These are phyloP conservation scores for Cystobasidium tubakii DNA, from an alignment of 768 basidiomycete genomes.

Conservation along the genomic window DNA sequence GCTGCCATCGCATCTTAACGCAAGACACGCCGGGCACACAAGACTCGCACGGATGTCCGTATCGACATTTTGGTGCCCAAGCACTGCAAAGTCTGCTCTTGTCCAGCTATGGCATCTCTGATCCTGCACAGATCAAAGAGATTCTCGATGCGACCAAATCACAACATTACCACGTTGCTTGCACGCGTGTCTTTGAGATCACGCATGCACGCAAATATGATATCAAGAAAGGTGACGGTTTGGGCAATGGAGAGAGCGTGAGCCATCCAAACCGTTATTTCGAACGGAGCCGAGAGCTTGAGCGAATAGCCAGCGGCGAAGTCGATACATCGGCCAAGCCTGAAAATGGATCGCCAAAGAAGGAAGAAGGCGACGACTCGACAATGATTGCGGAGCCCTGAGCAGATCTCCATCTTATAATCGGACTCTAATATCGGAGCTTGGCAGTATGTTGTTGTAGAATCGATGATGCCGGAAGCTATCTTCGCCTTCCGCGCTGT, in stretches of 20 bases:
- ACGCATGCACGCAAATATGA: constrained; percentile 61
- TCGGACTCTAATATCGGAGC: not conserved
- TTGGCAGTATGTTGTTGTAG: not conserved
- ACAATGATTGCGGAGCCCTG: not conserved
- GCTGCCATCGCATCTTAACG: constrained; percentile 83
- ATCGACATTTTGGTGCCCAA: constrained; percentile 75
- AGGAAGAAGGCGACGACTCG: constrained; percentile 18
- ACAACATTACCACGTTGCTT: constrained; percentile 86
- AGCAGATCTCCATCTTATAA: not conserved
- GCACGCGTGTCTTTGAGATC: constrained; percentile 92
- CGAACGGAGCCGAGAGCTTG: constrained; percentile 42
- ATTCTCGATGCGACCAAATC: constrained; percentile 71
- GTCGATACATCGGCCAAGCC: not conserved
- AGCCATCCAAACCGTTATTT: constrained; percentile 82
- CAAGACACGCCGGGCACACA: constrained; percentile 61
- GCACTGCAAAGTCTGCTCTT: constrained; percentile 73
- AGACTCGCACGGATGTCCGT: constrained; percentile 84
- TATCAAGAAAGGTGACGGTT: constrained; percentile 80
- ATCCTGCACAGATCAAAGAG: constrained; percentile 68
- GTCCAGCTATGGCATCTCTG: constrained; percentile 63
- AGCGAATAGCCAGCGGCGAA: constrained; percentile 42
- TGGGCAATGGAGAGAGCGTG: constrained; percentile 77
- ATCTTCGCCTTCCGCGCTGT: constrained; percentile 12
- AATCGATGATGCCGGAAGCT: not conserved
- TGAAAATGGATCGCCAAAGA: not conserved